Evolutionary conservation across 805 yeast species (phyloP).

Genomic region (Wickerhamiella sergipiensis): DNA sequence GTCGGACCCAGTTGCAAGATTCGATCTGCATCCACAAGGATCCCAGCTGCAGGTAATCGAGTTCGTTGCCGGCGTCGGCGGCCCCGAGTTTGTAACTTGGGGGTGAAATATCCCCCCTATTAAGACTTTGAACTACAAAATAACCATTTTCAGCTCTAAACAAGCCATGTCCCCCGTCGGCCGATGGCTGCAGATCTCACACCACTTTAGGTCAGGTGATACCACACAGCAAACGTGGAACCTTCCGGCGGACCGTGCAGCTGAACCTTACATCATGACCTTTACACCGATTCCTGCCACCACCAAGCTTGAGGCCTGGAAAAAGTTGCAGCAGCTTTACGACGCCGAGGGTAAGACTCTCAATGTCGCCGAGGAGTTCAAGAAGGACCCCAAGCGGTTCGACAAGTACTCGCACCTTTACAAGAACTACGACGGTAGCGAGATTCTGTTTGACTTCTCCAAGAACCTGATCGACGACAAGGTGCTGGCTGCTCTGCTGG

Average conservation of each 20-base stretch:
- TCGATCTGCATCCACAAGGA: neutral
- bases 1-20: neutral
- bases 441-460: slow-evolving; percentile 87
- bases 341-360: slow-evolving; percentile 55
- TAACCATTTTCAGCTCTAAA: too few species aligned
- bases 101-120: too few species aligned
- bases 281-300: slow-evolving; percentile 1
- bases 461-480: slow-evolving; percentile 88
- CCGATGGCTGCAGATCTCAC: neutral
- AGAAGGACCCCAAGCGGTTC: slow-evolving; percentile 60
- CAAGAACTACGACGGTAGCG: slow-evolving; percentile 71
- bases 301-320: slow-evolving; percentile 65
- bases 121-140: too few species aligned
- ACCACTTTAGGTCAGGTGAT: neutral
- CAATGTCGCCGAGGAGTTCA: slow-evolving; percentile 66
- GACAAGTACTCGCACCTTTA: slow-evolving; percentile 65
- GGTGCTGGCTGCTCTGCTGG: slow-evolving; percentile 49
- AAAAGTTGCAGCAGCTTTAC: slow-evolving; percentile 56
- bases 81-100: too few species aligned
- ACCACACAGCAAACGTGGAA: neutral
- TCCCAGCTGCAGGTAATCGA: neutral
- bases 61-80: neutral
- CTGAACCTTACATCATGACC: neutral
- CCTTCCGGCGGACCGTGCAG: neutral
- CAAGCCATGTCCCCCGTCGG: too few species aligned